Conservation (phyloP, 208 protist genomes). For the Trypanosoma lewisi region DNA sequence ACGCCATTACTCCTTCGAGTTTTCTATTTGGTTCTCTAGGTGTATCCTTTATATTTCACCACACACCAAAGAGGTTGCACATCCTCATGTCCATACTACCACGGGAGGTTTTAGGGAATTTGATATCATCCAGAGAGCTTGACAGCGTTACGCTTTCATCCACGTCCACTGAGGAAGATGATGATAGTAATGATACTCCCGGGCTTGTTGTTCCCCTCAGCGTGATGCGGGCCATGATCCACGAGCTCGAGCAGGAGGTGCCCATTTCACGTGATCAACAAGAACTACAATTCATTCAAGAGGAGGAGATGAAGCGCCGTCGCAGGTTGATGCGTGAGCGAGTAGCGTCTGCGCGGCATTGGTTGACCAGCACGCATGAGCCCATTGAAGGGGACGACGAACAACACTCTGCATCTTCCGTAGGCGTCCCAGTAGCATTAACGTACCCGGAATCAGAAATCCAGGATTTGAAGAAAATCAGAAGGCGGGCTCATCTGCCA, state of each 20-base stretch:
- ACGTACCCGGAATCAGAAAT: background rate
- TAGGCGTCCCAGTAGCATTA: background rate
- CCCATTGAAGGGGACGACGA: background rate
- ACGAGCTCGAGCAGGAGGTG: background rate
- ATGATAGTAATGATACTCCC: background rate
- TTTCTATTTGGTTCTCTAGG: too few relatives aligned
- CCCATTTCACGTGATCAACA: background rate
- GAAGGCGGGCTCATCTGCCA: conserved; percentile 8
- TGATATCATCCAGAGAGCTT: background rate
- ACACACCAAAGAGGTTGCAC: background rate
- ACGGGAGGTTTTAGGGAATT: background rate
- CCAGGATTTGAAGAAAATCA: background rate
- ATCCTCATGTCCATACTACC: background rate
- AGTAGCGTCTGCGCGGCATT: background rate
- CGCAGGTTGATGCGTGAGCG: background rate
- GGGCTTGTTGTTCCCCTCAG: background rate
- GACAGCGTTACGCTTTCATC: background rate
- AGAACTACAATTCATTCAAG: background rate
- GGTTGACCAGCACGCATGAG: background rate
- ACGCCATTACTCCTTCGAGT: too few relatives aligned
- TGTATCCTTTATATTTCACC: too few relatives aligned
- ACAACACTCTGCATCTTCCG: background rate
- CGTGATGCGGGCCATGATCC: background rate
- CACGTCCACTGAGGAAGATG: background rate
- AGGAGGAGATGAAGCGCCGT: background rate